Conservation (phyloP, 495 filamentous ascomycete species). For the Glarea lozoyensis region DNA sequence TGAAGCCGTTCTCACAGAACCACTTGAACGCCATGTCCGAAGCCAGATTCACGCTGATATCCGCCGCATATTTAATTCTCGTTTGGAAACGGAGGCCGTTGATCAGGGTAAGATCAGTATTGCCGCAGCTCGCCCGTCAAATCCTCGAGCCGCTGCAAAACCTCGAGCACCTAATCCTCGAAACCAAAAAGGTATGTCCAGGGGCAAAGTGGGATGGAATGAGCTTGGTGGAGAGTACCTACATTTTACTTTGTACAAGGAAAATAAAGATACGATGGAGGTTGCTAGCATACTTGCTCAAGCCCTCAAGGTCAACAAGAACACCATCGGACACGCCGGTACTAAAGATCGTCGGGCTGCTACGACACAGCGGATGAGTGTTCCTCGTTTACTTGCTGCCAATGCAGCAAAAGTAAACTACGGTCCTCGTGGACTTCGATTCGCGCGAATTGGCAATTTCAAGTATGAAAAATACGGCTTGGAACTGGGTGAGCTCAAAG, state of each 20-base stretch:
- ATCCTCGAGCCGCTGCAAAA: conserved; percentile 6
- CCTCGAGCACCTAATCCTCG: conserved; percentile 18
- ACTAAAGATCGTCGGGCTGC: conserved; percentile 90
- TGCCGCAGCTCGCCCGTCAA: conserved; percentile 35
- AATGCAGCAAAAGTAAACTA: conserved; percentile 54
- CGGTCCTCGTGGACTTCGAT: conserved; percentile 47
- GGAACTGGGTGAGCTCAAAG: conserved; percentile 70
- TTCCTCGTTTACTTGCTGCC: conserved; percentile 53
- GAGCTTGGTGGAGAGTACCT: conserved; percentile 66
- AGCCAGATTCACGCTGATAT: conserved; percentile 53
- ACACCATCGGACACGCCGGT: conserved; percentile 75
- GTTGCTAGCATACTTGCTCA: conserved; percentile 63
- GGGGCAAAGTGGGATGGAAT: conserved; percentile 21
- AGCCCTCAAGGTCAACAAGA: conserved; percentile 55
- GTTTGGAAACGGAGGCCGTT: conserved; percentile 55
- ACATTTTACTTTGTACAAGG: conserved; percentile 93
- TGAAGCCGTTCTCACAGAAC: conserved; percentile 11
- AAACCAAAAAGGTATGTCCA: conserved; percentile 7
- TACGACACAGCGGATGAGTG: conserved; percentile 77
- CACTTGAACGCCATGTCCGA: conserved; percentile 52
- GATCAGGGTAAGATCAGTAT: conserved; percentile 50
- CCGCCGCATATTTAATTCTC: conserved; percentile 59
- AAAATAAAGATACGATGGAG: conserved; percentile 98
- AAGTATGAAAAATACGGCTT: conserved; percentile 59
- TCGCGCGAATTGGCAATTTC: conserved; percentile 67